phyloP scores from a whole-genome alignment of 345 rosid species.

The Cardiospermum halicacabum region DNA sequence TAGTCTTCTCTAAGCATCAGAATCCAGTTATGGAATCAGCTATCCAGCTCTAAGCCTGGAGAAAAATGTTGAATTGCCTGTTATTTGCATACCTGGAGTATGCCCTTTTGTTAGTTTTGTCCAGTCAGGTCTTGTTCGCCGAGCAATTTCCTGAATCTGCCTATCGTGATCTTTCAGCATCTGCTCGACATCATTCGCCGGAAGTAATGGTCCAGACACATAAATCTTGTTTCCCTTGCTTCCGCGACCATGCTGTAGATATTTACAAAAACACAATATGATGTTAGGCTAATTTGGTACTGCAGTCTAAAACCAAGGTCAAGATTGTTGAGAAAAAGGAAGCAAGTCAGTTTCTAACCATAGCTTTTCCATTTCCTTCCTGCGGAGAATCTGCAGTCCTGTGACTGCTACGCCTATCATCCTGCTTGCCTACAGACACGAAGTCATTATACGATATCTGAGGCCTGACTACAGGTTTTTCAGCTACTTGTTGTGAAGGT shows the following conservation, averaged over 20 bases:
- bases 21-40: conserved; percentile 1
- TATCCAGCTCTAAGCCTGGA: conserved; percentile 10
- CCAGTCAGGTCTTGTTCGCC: conserved; percentile 41
- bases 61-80: conserved; percentile 9
- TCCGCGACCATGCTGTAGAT: conserved; percentile 42
- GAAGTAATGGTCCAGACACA: conserved; percentile 78
- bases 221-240: conserved; percentile 69
- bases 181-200: conserved; percentile 72
- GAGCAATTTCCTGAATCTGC: conserved; percentile 64
- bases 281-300: not conserved
- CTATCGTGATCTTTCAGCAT: conserved; percentile 89
- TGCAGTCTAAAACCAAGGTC: not conserved
- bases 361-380: conserved; percentile 27
- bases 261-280: conserved; percentile 12
- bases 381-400: conserved; percentile 30
- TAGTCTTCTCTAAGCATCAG: conserved; percentile 12
- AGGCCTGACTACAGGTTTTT: conserved; percentile 24
- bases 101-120: conserved; percentile 22
- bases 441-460: conserved; percentile 22
- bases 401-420: conserved; percentile 20
- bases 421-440: conserved; percentile 30
- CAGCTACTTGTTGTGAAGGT: conserved; percentile 22
- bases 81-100: conserved; percentile 16
- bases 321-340: conserved; percentile 6
- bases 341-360: conserved; percentile 46